Evolutionary conservation across 208 protist genomes (phyloP), one percentile per base, ranked within the genome.

Genomic region (Wallacemonas sp.): DNA sequence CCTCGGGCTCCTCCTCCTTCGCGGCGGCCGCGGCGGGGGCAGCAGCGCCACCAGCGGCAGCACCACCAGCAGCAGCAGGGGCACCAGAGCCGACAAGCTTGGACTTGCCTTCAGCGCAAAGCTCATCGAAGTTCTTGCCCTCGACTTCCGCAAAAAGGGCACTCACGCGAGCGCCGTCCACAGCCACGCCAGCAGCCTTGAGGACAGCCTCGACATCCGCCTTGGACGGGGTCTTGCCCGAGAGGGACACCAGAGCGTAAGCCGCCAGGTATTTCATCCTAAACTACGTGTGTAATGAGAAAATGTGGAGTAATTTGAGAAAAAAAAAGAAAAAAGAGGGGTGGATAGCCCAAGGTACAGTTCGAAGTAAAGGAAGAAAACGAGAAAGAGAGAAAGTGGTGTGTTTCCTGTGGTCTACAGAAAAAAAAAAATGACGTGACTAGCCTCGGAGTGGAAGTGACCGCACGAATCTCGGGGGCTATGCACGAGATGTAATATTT

Each of bases 231-330:
- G 63, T 53, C 28, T 64, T 61, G 0, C 79, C 83, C 33, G 47
- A 62, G 27, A 94, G 82, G 27, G 77, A 76, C 51, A 71, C 77
- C 42, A 94, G 63, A 31, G 86, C 77, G 72, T 87, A 94, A 30
- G 88, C 88, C 42, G 88, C 85, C 58, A 90, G 68, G 82, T 89
- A 82, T 66, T 91, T 93, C 84, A 93, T 74, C 17, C 65, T 62
- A 82, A 66, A 58, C 51, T 58, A 31, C 26, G 17, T 14, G 14
- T 41, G 36, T 14, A 41, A 41, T 17, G 36, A 41, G 36, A 61
- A 55, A 12, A 44, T 38, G 28, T 6, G 67, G 66, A 28, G 27
- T 17, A 77, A 21, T 59, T 62, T 60, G 1, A 44, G 60, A 66
- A 22, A 54, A 54, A 15, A 51, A 42, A 34, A 21, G 2, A 70